Evolutionary conservation across 305 asterid genomes (phyloP).

Genomic region (Fraxinus platypoda): DNA sequence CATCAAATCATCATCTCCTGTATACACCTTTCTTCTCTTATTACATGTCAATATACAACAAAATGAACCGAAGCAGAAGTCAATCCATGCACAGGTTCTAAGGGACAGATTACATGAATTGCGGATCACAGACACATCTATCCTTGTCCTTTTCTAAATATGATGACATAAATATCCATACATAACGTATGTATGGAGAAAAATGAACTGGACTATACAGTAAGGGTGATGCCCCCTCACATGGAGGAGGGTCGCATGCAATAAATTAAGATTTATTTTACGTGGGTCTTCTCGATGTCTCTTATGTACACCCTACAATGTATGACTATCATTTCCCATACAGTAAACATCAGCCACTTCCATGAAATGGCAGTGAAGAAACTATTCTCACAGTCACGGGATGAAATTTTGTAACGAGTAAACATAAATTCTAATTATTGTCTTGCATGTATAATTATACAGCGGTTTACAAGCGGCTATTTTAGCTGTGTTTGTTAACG

Average conservation of each 20-base stretch:
- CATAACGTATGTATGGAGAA: slow-evolving; percentile 19
- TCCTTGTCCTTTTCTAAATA: slow-evolving; percentile 28
- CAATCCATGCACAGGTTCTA: slow-evolving; percentile 43
- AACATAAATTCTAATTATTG: neutral
- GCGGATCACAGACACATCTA: slow-evolving; percentile 36
- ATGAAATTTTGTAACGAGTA: neutral
- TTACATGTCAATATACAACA: neutral
- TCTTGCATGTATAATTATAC: neutral
- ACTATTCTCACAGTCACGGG: neutral
- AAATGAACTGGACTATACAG: slow-evolving; percentile 21
- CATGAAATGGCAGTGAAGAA: slow-evolving; percentile 13
- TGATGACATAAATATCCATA: slow-evolving; percentile 29
- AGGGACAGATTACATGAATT: slow-evolving; percentile 33
- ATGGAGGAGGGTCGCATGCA: no score
- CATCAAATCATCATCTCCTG: slow-evolving; percentile 27
- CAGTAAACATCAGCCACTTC: slow-evolving; percentile 32
- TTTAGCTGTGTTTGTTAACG: neutral
- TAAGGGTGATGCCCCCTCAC: no score
- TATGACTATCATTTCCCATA: neutral
- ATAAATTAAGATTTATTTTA: no score
- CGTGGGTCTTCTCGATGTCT: no score
- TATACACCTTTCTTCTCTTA: neutral
- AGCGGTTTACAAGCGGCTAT: neutral
- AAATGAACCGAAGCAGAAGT: slow-evolving; percentile 18
- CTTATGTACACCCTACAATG: no score